These are phyloP conservation scores for Aspergillus homomorphus DNA, from an alignment of 495 filamentous ascomycete species.

Conservation along the genomic window DNA sequence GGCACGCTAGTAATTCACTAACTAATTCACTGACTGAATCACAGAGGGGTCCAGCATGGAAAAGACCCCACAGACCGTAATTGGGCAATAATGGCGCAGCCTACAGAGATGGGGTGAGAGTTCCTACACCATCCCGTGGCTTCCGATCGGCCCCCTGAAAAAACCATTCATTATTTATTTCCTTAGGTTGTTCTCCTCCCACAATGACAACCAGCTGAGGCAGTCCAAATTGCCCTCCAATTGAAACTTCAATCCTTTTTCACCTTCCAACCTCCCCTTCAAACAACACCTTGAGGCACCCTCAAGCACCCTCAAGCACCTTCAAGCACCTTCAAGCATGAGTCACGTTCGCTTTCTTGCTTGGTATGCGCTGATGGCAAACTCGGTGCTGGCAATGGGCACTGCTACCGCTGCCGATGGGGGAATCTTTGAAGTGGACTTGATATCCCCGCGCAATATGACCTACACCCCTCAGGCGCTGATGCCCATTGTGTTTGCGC, in stretches of 20 bases:
- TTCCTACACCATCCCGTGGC: neutral
- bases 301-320: no score
- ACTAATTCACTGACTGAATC: no score
- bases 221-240: neutral
- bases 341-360: neutral
- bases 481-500: neutral
- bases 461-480: constrained; percentile 1
- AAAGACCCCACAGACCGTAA: neutral
- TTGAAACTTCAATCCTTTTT: neutral
- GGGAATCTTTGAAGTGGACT: neutral
- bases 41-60: no score
- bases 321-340: neutral
- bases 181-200: neutral
- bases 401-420: neutral
- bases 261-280: neutral
- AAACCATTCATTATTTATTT: neutral
- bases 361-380: neutral
- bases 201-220: neutral
- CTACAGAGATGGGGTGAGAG: neutral
- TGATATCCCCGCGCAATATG: constrained; percentile 1
- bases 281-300: neutral
- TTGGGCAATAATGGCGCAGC: neutral
- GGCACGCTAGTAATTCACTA: no score
- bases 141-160: neutral
- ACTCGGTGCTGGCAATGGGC: neutral